Evolutionary conservation across 176 grass and related monocot species (phyloP), one percentile per base, ranked within the genome.

Genomic region (Paspalum notatum): DNA sequence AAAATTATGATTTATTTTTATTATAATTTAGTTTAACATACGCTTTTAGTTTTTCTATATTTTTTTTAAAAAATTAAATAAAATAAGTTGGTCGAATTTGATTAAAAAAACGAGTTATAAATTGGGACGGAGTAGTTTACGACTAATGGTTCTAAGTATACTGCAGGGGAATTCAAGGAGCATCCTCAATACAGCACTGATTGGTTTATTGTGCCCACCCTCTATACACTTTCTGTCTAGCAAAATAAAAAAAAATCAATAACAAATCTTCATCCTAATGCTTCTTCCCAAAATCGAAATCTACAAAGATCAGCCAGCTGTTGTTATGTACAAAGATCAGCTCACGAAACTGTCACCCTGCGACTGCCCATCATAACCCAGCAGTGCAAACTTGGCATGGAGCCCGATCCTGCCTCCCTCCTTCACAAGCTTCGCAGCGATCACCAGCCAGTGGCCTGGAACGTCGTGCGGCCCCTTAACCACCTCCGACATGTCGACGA

Each of bases 401-500:
- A 97, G 74, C n/a, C 84, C 89, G 69, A 94, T 94, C 71, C 94
- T 94, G 1, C 68, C 91, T 25, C 83, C 79, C 71, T 97, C 91
- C 83, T 87, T 93, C 55, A 94, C 91, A 41, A 94, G 79, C 65
- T 86, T 91, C 3, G 82, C 89, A 7, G 82, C 87, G 14, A 69
- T 91, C 53, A 99, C 92, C 57, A 99, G 70, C 96, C 96, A 99
- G 84, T 95, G 90, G 0, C 96, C 96, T 12, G 92, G 96, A 6
- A 91, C 86, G 46, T 99, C 93, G 45, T 99, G 96, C 0, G 96
- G 90, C 0, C 96, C 92, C 42, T 88, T 90, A 20, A 93, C 76
- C 74, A 99, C 92, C 86, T 99, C 93, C 2, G 87, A 81, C 85
- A 99, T 95, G 69, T 99, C 93, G 1, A 99, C 89, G 71, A 99